Evolutionary conservation across 1,284 basidiomycete species (phyloP), one percentile per base, ranked within the genome.

Genomic region (Abortiporus biennis): DNA sequence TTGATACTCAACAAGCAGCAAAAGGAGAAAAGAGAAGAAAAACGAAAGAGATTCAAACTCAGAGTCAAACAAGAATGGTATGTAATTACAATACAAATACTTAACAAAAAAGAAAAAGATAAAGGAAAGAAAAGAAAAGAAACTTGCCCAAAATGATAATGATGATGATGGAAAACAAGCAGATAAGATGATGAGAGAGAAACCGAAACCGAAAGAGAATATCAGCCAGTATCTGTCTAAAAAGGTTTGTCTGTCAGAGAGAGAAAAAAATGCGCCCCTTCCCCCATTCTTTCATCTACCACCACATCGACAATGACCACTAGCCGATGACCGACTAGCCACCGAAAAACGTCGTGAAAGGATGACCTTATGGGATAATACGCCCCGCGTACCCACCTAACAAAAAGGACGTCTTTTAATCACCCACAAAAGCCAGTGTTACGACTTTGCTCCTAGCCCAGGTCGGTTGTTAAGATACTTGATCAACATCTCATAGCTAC

Each of bases 401-500:
- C 9, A 29, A 29, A 29, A 29, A 29, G 27, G 27, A 29, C n/a
- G n/a, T n/a, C 9, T 9, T n/a, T 29, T 29, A n/a, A 8, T 8
- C n/a, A 29, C n/a, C n/a, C 27, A 8, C 27, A 9, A 29, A 29
- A 29, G 27, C n/a, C 8, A 9, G 27, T 29, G 27, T 29, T n/a
- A 49, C 42, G 47, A 42, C 5, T 34, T 39, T 11, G 41, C 16
- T 33, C 36, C 24, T 30, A 29, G 32, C 19, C 27, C 13, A 27
- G 44, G 21, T 17, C 43, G 46, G 8, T 36, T 21, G 42, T 67
- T 67, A 45, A 84, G 62, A 48, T 78, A 72, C 51, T 78, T 75
- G 76, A 85, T 81, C 50, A 85, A 62, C 50, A 84, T 55, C 61
- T 85, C 80, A 53, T 83, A 82, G 51, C 78, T n/a, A n/a, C n/a